Evolutionary conservation across 805 yeast genomes (phyloP).

Genomic region (Pichia heedii): DNA sequence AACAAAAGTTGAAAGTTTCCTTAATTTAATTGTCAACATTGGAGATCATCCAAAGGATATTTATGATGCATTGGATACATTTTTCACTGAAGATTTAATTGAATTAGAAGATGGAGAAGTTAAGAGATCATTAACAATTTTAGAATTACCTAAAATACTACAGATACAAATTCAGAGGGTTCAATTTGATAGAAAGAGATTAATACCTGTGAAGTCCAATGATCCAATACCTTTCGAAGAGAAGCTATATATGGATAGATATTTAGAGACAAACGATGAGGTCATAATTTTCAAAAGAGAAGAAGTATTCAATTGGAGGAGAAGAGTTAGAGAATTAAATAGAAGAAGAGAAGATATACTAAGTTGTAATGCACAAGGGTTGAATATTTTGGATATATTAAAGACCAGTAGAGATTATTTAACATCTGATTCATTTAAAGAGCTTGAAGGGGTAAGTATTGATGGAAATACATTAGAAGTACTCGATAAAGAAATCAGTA

Average conservation of each 20-base stretch:
- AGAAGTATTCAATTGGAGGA: constrained; percentile 57
- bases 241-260: constrained; percentile 77
- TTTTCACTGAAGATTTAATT: constrained; percentile 66
- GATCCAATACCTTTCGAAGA: constrained; percentile 79
- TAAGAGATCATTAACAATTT: constrained; percentile 62
- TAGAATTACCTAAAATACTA: constrained; percentile 66
- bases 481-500: constrained; percentile 37
- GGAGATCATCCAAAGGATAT: constrained; percentile 83
- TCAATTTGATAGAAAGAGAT: constrained; percentile 66
- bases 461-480: constrained; percentile 39
- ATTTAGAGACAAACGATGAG: constrained; percentile 59
- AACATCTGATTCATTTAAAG: constrained; percentile 31
- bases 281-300: constrained; percentile 43
- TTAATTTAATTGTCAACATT: constrained; percentile 75
- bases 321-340: constrained; percentile 37
- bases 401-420: constrained; percentile 51
- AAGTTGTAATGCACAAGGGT: constrained; percentile 39
- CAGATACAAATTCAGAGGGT: constrained; percentile 95
- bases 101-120: constrained; percentile 65
- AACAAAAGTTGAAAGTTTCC: constrained; percentile 61
- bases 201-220: constrained; percentile 71
- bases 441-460: constrained; percentile 27
- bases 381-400: constrained; percentile 43
- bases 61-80: constrained; percentile 83
- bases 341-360: constrained; percentile 35